Evolutionary conservation across 1,284 basidiomycete genomes (phyloP).

Genomic region (Leccinum variabile): DNA sequence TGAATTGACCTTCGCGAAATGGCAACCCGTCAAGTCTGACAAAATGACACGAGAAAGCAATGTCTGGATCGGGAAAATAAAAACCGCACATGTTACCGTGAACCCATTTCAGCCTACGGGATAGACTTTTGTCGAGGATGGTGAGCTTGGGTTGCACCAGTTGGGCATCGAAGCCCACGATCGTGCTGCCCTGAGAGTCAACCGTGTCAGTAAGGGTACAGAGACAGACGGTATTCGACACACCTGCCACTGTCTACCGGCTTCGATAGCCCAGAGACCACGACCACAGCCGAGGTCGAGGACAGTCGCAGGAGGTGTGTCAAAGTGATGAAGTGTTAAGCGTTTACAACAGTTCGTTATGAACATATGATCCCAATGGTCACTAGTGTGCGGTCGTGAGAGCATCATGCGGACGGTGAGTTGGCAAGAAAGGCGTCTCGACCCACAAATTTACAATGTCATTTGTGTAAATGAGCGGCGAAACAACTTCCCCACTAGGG

Average conservation of each 20-base stretch:
- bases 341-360: conserved; percentile 46
- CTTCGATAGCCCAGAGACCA: conserved; percentile 72
- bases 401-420: not conserved
- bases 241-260: conserved; percentile 64
- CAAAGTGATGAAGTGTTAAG: conserved; percentile 55
- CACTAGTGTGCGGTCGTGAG: conserved; percentile 39
- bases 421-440: not conserved
- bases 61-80: not conserved
- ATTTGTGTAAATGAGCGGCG: conserved; percentile 52
- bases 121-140: conserved; percentile 39
- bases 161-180: conserved; percentile 62
- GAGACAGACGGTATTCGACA: conserved; percentile 23
- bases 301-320: conserved; percentile 49
- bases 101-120: conserved; percentile 59
- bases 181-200: conserved; percentile 45
- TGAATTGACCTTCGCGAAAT: conserved; percentile 56
- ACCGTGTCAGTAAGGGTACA: conserved; percentile 8
- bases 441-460: conserved; percentile 57
- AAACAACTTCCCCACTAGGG: conserved; percentile 47
- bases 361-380: conserved; percentile 70
- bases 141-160: conserved; percentile 56
- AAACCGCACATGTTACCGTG: conserved; percentile 61
- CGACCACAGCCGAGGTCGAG: conserved; percentile 82
- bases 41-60: conserved; percentile 11
- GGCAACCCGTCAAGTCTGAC: conserved; percentile 61